These are phyloP conservation scores for Paramyrothecium roridum DNA, from an alignment of 2,329 filamentous ascomycete species.

Conservation along the genomic window DNA sequence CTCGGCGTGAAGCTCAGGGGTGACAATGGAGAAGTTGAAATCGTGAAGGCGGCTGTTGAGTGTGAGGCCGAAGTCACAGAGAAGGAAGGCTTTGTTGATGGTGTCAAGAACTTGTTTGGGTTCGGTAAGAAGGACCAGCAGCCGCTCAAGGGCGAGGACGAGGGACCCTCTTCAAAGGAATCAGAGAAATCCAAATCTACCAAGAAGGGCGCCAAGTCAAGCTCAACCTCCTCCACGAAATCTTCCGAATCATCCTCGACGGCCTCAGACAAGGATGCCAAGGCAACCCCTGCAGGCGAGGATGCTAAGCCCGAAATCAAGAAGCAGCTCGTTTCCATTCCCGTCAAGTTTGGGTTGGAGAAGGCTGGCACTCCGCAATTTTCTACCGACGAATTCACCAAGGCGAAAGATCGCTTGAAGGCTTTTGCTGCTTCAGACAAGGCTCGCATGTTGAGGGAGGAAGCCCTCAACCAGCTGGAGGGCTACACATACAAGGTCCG, in stretches of 20 bases:
- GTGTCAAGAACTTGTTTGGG: conserved; percentile 93
- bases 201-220: conserved; percentile 24
- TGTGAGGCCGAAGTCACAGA: conserved; percentile 74
- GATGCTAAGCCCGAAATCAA: conserved; percentile 33
- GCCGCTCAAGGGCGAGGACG: conserved; percentile 63
- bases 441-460: conserved; percentile 73
- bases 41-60: conserved; percentile 73
- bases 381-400: conserved; percentile 43
- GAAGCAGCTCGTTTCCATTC: conserved; percentile 55
- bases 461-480: conserved; percentile 90
- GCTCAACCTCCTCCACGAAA: conserved; percentile 4
- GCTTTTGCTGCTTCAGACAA: conserved; percentile 86
- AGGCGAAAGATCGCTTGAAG: conserved; percentile 67
- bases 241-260: conserved; percentile 17
- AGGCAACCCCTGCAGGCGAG: conserved; percentile 37
- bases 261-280: conserved; percentile 33
- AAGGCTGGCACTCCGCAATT: conserved; percentile 49
- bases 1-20: conserved; percentile 70
- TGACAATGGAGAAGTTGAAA: conserved; percentile 75
- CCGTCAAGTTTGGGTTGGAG: conserved; percentile 46
- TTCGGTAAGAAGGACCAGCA: conserved; percentile 90
- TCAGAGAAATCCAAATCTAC: conserved; percentile 32
- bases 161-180: conserved; percentile 33
- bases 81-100: conserved; percentile 83
- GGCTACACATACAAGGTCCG: conserved; percentile 86